Evolutionary conservation across 2,329 filamentous ascomycete genomes (phyloP), one percentile per base, ranked within the genome.

Genomic region (Penicillium aurantiogriseum): DNA sequence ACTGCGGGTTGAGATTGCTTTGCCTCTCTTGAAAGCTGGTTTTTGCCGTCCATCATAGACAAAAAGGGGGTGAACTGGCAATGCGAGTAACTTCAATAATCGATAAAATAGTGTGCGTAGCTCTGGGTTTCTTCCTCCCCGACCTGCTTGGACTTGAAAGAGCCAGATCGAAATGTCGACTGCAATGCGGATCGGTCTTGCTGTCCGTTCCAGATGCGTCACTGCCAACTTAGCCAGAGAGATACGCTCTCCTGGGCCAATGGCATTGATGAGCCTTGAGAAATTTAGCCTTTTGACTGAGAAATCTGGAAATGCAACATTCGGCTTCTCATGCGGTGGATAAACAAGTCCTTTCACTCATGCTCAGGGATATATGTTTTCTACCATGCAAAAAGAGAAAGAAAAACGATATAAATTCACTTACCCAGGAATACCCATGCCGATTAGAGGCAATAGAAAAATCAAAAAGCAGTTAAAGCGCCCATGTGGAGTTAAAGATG

Each of bases 121-220:
- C 1, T 92, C 92, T 7, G 94, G 93, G 66, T 97, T 97, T 11
- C 87, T 86, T 58, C 94, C 94, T 46, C 93, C 91, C 78, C 87
- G 86, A 19, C 90, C 90, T 15, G 91, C 88, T 70, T 96, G 92
- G 13, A 88, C 88, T 70, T 99, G 94, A 70, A 96, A 97, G 44
- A 96, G 89, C 94, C 94, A 99, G 70, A 99, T 97, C 3, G 92
- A 91, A 65, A 96, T 89, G 71, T 99, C 94, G 63, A 99, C 89
- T 39, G 94, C 94, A 46, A 99, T 81, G 40, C 92, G 88, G 40
- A 97, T 80, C 0, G 92, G 92, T 2, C 88, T 83, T 25, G 84
- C 83, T 11, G 85, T 86, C 53, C 82, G 76, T 67, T 91, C 85
- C 62, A 95, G 84, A 65, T 90, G 88, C 47, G 92, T 85, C 45